Percentiles rank a stretch among this genome's conserved stretches.
Evolutionary conservation across 176 grass and related monocot genomes (phyloP).

Genomic region (Pontederia paniculata): DNA sequence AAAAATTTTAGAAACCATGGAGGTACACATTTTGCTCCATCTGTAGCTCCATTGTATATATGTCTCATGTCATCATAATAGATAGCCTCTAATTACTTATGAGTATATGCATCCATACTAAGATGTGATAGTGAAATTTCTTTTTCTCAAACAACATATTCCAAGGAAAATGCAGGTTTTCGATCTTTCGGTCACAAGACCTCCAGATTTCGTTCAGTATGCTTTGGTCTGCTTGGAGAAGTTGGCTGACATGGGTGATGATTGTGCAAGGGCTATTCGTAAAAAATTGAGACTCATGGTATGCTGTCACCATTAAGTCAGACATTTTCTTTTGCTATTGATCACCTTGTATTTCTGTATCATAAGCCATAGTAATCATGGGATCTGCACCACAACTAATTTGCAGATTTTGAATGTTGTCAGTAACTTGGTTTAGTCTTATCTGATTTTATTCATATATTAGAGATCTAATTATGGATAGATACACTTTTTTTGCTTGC

Average conservation of each 20-base stretch:
- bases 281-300: conserved; percentile 17
- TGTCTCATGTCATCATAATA: no score
- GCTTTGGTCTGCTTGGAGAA: conserved; percentile 21
- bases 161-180: conserved; percentile 10
- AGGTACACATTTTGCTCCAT: no score
- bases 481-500: neutral
- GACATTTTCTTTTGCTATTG: neutral
- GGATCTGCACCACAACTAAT: no score
- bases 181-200: conserved; percentile 17
- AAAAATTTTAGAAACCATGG: no score
- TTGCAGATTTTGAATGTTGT: no score
- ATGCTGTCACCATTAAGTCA: neutral
- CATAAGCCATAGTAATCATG: no score
- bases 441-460: neutral
- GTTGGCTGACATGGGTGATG: conserved; percentile 19
- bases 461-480: no score
- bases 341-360: neutral
- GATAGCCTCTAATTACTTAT: neutral
- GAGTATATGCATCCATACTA: neutral
- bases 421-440: neutral
- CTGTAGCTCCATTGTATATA: no score
- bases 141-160: neutral
- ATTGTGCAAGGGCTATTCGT: conserved; percentile 16
- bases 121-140: no score
- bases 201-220: conserved; percentile 18